Base-by-base conservation (phyloP, 2,329 filamentous ascomycete species). In the Colletotrichum sp. region DNA sequence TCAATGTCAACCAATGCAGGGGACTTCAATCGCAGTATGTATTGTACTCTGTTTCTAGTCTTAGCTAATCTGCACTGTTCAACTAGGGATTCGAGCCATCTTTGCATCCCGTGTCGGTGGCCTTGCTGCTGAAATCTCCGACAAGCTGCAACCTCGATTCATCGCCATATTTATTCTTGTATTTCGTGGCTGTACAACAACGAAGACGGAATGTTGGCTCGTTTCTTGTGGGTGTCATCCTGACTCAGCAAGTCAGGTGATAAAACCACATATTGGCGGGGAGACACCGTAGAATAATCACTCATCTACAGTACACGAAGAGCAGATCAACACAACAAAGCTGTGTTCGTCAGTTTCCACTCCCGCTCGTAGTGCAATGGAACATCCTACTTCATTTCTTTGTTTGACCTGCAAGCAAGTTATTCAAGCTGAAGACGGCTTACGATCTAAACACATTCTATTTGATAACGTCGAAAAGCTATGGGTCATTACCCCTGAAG, bases 11-110 rank as follows among this genome's bases (percentile, higher is more conserved):
- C 7, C 12, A 1, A 16, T 10, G 8, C 8, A n/a, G 0, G 39
- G 7, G 15, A 18, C 7, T 43, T 0, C 9, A 48, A n/a, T 6
- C 18, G 18, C 18, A 48, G 4, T 0, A n/a, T 48, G 39, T 12
- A 21, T n/a, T n/a, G 18, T n/a, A n/a, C 0, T 1, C 0, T 6
- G 39, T 48, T 18, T 48, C 9, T 12, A n/a, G 18, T 10, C 0
- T 10, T 16, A 18, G 55, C 26, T 4, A 4, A 26, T 18, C 5
- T 0, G 15, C 26, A 28, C 9, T 26, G 15, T 18, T 18, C 7
- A 28, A 59, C 15, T 28, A 26, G 55, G 24, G 2, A 0, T 57
- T 57, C 4, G 13, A 59, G 8, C 4, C 6, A 13, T 4, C 10
- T n/a, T 48, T 21, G n/a, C 5, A 21, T 48, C 10, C 0, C 3